Conservation (phyloP, 73 alveolate genomes). For the Halteria grandinella region DNA sequence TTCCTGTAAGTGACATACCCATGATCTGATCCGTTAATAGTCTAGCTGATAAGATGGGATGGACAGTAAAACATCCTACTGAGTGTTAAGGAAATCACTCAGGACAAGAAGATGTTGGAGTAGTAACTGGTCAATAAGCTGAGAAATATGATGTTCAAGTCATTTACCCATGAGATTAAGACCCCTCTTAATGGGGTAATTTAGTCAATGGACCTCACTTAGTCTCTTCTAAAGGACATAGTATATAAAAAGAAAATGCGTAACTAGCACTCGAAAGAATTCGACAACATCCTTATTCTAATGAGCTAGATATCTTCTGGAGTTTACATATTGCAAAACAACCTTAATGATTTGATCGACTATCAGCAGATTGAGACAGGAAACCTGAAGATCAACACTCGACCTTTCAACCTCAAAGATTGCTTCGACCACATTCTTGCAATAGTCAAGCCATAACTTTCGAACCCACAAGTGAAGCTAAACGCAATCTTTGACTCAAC, state of each 20-base stretch:
- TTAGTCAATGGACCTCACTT: slow-evolving; percentile 6
- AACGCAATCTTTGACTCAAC: neutral
- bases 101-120: slow-evolving; percentile 28
- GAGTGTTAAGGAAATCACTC: slow-evolving; percentile 22
- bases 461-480: slow-evolving; percentile 31
- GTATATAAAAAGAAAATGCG: too few relatives aligned
- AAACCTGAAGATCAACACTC: neutral
- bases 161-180: slow-evolving; percentile 50
- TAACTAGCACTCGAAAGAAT: neutral
- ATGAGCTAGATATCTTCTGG: slow-evolving; percentile 36
- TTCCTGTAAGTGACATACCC: slow-evolving; percentile 9
- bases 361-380: slow-evolving; percentile 44
- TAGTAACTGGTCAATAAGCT: neutral
- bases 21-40: neutral
- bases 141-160: slow-evolving; percentile 51
- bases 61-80: slow-evolving; percentile 31
- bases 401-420: slow-evolving; percentile 8
- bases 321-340: slow-evolving; percentile 22
- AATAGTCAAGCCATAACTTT: slow-evolving; percentile 28
- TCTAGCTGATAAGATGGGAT: slow-evolving; percentile 30
- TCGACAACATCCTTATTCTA: neutral
- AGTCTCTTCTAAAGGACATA: neutral
- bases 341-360: slow-evolving; percentile 47
- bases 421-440: slow-evolving; percentile 1
- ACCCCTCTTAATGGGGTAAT: slow-evolving; percentile 46